Conservation (phyloP, 2,329 filamentous ascomycete species). For the Aspergillus texensis region DNA sequence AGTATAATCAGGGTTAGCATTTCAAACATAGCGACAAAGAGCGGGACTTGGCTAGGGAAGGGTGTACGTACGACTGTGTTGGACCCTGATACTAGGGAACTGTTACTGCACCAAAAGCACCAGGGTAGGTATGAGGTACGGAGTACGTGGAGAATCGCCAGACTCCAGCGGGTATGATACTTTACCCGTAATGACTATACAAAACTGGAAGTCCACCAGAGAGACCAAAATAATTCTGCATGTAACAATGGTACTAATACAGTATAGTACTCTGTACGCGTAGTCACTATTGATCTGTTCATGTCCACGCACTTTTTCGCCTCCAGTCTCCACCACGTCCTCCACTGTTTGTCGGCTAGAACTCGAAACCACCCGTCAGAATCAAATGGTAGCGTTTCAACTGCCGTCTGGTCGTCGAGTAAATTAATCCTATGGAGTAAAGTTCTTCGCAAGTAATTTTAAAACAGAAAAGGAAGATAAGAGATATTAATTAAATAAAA, state of each 20-base stretch:
- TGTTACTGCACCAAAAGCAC: not conserved
- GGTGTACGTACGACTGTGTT: not conserved
- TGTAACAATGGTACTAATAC: not conserved
- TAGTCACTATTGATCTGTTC: constrained; percentile 10
- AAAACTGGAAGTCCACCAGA: not conserved
- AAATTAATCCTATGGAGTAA: constrained; percentile 3
- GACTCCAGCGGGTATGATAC: not conserved
- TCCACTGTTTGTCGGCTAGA: constrained; percentile 17
- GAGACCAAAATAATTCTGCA: not conserved
- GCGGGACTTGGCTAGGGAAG: not conserved
- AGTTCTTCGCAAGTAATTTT: not conserved
- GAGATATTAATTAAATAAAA: not conserved
- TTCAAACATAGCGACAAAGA: constrained; percentile 3
- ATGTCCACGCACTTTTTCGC: constrained; percentile 1
- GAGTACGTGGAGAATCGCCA: not conserved
- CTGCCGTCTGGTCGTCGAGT: constrained; percentile 7
- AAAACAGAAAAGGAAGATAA: not conserved
- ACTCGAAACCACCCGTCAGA: constrained; percentile 22
- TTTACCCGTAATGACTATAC: not conserved
- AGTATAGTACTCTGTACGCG: not conserved
- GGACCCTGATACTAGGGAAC: not conserved
- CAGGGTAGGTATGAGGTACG: not conserved
- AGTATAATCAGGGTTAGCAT: constrained; percentile 3
- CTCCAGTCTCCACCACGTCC: constrained; percentile 5
- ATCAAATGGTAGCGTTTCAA: constrained; percentile 20